These are phyloP conservation scores for Penicillium hordei DNA, from an alignment of 2,329 filamentous ascomycete genomes.

Conservation along the genomic window DNA sequence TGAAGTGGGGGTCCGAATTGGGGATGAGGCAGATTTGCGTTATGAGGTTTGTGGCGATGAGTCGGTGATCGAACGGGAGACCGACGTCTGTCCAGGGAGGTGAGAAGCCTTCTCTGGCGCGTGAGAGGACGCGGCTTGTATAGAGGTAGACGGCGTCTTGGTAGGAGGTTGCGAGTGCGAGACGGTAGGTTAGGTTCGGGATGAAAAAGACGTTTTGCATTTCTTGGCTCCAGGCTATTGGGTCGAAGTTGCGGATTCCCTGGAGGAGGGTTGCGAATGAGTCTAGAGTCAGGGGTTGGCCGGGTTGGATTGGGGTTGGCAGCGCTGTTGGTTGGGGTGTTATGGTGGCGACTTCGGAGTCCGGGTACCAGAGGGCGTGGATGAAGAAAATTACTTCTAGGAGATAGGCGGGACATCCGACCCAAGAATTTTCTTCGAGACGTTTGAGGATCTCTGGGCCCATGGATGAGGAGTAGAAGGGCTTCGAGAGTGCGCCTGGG, in stretches of 20 bases:
- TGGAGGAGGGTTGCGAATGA: slow-evolving; percentile 35
- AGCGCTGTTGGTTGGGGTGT: slow-evolving; percentile 30
- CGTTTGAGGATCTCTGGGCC: slow-evolving; percentile 38
- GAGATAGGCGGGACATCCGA: slow-evolving; percentile 44
- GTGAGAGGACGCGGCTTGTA: slow-evolving; percentile 40
- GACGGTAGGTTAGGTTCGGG: slow-evolving; percentile 47
- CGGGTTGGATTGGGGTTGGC: slow-evolving; percentile 28
- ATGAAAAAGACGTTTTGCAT: slow-evolving; percentile 48
- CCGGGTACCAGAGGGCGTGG: slow-evolving; percentile 39
- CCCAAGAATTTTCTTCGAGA: slow-evolving; percentile 43
- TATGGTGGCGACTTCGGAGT: slow-evolving; percentile 24
- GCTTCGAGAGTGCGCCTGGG: slow-evolving; percentile 40
- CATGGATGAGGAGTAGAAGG: slow-evolving; percentile 41
- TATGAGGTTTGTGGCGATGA: slow-evolving; percentile 35
- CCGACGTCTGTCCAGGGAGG: slow-evolving; percentile 27
- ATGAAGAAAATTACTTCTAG: slow-evolving; percentile 44
- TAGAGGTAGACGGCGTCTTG: slow-evolving; percentile 44
- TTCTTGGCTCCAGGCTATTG: slow-evolving; percentile 38
- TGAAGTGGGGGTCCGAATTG: slow-evolving; percentile 41
- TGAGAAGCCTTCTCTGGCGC: slow-evolving; percentile 26
- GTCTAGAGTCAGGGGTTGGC: slow-evolving; percentile 30
- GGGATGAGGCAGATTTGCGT: slow-evolving; percentile 39
- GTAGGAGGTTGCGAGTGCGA: slow-evolving; percentile 48
- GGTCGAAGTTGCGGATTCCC: slow-evolving; percentile 42
- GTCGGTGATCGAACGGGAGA: slow-evolving; percentile 32